Conservation (phyloP, 371 early-diverging fungal species). For the Mortierella sp. region DNA sequence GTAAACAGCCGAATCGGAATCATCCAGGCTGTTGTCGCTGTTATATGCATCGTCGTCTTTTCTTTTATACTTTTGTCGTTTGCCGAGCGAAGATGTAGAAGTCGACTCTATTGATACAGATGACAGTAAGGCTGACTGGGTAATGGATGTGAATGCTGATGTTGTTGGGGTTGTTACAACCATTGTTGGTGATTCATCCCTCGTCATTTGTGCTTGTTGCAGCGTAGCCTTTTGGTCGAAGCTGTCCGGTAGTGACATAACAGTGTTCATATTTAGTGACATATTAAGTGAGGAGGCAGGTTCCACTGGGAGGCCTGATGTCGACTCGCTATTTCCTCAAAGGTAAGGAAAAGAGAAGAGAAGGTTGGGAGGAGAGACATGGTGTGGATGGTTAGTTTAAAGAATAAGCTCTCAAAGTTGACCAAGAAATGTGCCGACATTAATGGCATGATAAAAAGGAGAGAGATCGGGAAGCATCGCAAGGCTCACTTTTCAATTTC, state of each 20-base stretch:
- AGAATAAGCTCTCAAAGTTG: neutral
- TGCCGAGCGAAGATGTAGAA: conserved; percentile 2
- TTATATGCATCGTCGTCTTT: neutral
- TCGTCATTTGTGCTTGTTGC: neutral
- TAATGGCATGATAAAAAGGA: neutral
- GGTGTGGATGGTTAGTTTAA: neutral
- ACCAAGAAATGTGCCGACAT: neutral
- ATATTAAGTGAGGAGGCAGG: neutral
- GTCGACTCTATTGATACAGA: conserved; percentile 14
- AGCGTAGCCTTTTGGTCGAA: neutral
- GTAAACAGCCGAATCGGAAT: neutral
- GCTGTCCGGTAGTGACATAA: too few species aligned
- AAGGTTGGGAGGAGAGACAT: neutral
- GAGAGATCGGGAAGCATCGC: neutral
- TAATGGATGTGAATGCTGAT: neutral
- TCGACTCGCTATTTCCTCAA: neutral
- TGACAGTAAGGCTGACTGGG: neutral
- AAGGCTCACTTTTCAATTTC: conserved; percentile 11
- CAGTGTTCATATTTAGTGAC: neutral
- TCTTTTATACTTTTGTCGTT: neutral
- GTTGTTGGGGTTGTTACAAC: neutral
- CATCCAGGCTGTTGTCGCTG: neutral
- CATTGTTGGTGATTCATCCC: neutral
- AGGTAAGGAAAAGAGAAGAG: neutral
- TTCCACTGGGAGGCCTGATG: neutral